Conservation (phyloP, 2,329 filamentous ascomycete genomes). For the Colletotrichum lindemuthianum region DNA sequence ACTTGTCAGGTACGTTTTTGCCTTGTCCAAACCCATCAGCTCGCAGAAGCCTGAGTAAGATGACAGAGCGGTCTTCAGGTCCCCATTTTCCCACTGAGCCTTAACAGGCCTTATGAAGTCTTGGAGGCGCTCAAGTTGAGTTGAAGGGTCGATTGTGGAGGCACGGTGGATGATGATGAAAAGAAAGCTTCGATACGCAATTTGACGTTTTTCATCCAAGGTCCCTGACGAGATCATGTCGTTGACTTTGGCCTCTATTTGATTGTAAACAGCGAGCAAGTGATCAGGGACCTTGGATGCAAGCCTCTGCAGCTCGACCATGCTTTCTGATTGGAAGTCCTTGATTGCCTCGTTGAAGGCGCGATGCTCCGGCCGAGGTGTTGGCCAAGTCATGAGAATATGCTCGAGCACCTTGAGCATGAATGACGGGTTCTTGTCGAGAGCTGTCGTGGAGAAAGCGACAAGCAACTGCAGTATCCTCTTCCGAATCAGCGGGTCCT, state of each 20-base stretch:
- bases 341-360: slow-evolving; percentile 89
- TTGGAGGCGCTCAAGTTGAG: slow-evolving; percentile 76
- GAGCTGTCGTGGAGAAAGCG: slow-evolving; percentile 82
- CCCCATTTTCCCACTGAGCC: slow-evolving; percentile 79
- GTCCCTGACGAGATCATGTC: slow-evolving; percentile 79
- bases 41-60: slow-evolving; percentile 83
- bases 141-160: slow-evolving; percentile 74
- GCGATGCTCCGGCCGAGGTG: slow-evolving; percentile 74
- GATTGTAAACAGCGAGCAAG: slow-evolving; percentile 86
- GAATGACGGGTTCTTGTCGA: slow-evolving; percentile 81
- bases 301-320: slow-evolving; percentile 87
- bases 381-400: slow-evolving; percentile 85
- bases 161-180: slow-evolving; percentile 95
- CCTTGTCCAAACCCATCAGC: slow-evolving; percentile 80
- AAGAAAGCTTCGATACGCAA: slow-evolving; percentile 88
- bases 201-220: slow-evolving; percentile 83
- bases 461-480: slow-evolving; percentile 84
- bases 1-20: slow-evolving; percentile 80
- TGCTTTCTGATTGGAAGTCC: slow-evolving; percentile 85
- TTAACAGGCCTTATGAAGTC: slow-evolving; percentile 86
- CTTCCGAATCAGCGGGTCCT: slow-evolving; percentile 87
- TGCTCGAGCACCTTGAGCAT: slow-evolving; percentile 92
- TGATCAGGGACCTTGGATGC: slow-evolving; percentile 93
- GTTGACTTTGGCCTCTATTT: slow-evolving; percentile 84
- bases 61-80: slow-evolving; percentile 74